These are phyloP conservation scores for Volvox carteri DNA, from an alignment of 163 green algal species.

Conservation along the genomic window DNA sequence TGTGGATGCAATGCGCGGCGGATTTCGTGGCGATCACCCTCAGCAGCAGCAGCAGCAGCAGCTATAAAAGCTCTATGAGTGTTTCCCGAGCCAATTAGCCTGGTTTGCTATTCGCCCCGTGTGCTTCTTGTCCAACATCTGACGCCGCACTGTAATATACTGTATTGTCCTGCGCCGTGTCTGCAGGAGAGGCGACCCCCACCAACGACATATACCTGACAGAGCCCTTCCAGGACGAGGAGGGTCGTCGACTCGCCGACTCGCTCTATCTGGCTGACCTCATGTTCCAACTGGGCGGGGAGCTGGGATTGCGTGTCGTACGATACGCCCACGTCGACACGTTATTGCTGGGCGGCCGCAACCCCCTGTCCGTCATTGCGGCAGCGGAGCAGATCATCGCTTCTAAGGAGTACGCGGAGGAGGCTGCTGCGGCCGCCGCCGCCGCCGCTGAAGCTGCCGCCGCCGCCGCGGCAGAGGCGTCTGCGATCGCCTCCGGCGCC, in stretches of 20 bases:
- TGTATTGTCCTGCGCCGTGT: too few species aligned
- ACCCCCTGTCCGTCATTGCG: slow-evolving; percentile 17
- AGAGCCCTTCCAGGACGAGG: slow-evolving; percentile 26
- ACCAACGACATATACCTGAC: neutral
- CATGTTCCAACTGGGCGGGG: slow-evolving; percentile 40
- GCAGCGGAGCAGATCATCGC: slow-evolving; percentile 44
- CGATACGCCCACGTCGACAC: slow-evolving; percentile 51
- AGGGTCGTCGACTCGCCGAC: slow-evolving; percentile 30
- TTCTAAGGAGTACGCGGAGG: slow-evolving; percentile 33
- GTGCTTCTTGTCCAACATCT: too few species aligned
- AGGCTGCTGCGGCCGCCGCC: slow-evolving; percentile 1
- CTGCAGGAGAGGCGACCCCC: slow-evolving; percentile 13
- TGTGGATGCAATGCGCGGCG: too few species aligned
- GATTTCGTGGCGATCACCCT: too few species aligned
- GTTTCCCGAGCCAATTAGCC: too few species aligned
- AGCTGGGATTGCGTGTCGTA: slow-evolving; percentile 44
- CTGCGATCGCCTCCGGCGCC: slow-evolving; percentile 19
- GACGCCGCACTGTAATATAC: too few species aligned
- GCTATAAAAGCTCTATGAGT: too few species aligned
- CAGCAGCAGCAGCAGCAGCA: too few species aligned
- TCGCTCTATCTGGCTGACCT: slow-evolving; percentile 48
- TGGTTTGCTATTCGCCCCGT: too few species aligned
- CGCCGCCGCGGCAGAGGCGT: slow-evolving; percentile 15
- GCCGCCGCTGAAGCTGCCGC: neutral
- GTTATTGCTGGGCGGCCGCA: slow-evolving; percentile 34